Evolutionary conservation across 768 basidiomycete species (phyloP), one percentile per base, ranked within the genome.

Genomic region (Termitomyces sp.): DNA sequence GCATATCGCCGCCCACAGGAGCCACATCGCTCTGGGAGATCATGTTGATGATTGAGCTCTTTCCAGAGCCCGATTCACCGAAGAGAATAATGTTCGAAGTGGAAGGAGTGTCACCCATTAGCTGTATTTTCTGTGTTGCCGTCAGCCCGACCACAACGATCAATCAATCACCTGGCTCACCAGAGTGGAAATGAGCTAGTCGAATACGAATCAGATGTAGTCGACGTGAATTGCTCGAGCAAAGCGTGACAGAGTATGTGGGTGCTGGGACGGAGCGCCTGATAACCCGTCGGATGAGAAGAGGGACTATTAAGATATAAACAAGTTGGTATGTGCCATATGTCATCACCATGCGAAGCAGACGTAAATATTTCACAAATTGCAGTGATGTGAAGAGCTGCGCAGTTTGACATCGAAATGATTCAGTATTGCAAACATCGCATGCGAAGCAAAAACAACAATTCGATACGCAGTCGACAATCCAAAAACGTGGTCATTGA

Each of bases 41-140:
- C 70, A 77, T 69, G 63, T 77, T 76, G 52, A 80, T 63, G 54
- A 77, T 63, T n/a, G 73, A 76, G 62, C 77, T 75, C 59, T 80
- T 78, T 57, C 68, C 69, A 12, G 59, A 55, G 17, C 77, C 77
- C 0, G 73, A 68, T 52, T 77, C 74, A 0, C 78, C 77, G 46
- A 78, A 79, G 19, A 79, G 53, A 19, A 78, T 63, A 46, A 78
- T 48, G 44, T 73, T 75, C 4, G 62, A 55, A 23, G 47, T 44
- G 14, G 53, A 35, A 43, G 1, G 4, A 8, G 8, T 21, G 21
- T 25, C 12, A 9, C 17, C 3, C 34, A 17, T 10, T 1, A 6
- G 23, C 46, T 34, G 19, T 17, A 21, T 7, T 16, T 16, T 2
- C 35, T 37, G 17, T n/a, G 19, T 8, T 9, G 11, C 8, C 8